phyloP scores from a whole-genome alignment of 73 alveolate genomes.

The Paramecium sonneborni region DNA sequence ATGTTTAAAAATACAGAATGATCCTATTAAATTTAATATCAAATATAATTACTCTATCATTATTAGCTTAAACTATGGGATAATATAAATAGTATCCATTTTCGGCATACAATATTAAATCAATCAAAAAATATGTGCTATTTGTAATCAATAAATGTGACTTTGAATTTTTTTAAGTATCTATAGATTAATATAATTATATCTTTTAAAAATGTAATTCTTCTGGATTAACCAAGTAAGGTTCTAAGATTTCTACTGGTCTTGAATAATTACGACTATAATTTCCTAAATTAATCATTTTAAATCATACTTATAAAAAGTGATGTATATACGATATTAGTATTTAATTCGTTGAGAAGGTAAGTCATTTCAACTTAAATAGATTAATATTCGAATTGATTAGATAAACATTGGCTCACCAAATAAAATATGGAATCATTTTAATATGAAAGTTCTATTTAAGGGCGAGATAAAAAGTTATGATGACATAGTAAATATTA shows the following conservation, averaged over 20 bases:
- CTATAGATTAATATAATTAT: neutral
- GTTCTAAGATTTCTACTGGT: neutral
- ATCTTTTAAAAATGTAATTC: neutral
- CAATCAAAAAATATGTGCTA: neutral
- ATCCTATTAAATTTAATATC: neutral
- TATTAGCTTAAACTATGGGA: neutral
- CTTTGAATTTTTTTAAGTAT: neutral
- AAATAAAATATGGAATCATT: neutral
- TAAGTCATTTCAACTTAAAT: neutral
- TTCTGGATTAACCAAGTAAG: neutral
- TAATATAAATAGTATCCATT: neutral
- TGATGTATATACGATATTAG: neutral
- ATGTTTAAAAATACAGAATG: neutral
- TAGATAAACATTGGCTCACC: neutral
- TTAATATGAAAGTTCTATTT: neutral
- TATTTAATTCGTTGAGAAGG: neutral
- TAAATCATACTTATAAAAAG: neutral
- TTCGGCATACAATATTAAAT: neutral
- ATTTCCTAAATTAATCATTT: neutral
- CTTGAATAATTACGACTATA: neutral
- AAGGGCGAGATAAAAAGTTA: neutral
- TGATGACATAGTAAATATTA: slow-evolving; percentile 1
- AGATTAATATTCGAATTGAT: neutral
- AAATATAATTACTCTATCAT: neutral
- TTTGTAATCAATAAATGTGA: neutral